Conservation (phyloP, 2,329 filamentous ascomycete species). For the Epichloe sylvatica region DNA sequence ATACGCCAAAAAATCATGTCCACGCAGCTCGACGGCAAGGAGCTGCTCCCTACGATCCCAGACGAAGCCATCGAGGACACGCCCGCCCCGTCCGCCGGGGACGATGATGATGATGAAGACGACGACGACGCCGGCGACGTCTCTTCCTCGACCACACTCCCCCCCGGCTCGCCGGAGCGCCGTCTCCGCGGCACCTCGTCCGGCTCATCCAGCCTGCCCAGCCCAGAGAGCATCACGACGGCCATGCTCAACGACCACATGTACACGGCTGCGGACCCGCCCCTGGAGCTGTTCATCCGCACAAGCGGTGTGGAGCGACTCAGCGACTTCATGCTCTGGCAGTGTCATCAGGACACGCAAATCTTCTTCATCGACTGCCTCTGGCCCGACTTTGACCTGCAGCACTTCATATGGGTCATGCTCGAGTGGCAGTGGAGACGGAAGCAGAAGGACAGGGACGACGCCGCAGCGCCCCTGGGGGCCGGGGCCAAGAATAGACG, state of each 20-base stretch:
- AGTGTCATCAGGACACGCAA: slow-evolving; percentile 83
- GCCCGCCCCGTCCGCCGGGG: slow-evolving; percentile 15
- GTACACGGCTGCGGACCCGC: slow-evolving; percentile 74
- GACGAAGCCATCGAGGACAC: slow-evolving; percentile 15
- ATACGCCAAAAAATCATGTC: slow-evolving; percentile 76
- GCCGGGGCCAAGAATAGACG: slow-evolving; percentile 1
- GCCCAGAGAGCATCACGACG: slow-evolving; percentile 75
- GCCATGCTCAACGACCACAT: slow-evolving; percentile 74
- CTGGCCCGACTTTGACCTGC: slow-evolving; percentile 93
- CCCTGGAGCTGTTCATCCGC: slow-evolving; percentile 77
- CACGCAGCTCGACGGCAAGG: slow-evolving; percentile 40
- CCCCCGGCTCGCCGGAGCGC: slow-evolving; percentile 37
- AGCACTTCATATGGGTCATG: slow-evolving; percentile 82
- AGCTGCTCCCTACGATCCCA: slow-evolving; percentile 34
- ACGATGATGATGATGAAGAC: slow-evolving; percentile 18
- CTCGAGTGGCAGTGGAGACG: slow-evolving; percentile 72
- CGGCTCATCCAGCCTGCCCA: slow-evolving; percentile 34
- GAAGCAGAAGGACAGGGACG: slow-evolving; percentile 42
- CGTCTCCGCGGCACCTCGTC: slow-evolving; percentile 19
- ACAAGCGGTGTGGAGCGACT: slow-evolving; percentile 87
- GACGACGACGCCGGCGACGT: slow-evolving; percentile 33
- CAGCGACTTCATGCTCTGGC: slow-evolving; percentile 98
- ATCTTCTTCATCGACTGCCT: slow-evolving; percentile 84
- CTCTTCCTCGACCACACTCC: slow-evolving; percentile 43
- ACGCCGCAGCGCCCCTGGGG: slow-evolving; percentile 13